Conservation (phyloP, 495 filamentous ascomycete genomes). For the Penicillium psychrofluorescens region DNA sequence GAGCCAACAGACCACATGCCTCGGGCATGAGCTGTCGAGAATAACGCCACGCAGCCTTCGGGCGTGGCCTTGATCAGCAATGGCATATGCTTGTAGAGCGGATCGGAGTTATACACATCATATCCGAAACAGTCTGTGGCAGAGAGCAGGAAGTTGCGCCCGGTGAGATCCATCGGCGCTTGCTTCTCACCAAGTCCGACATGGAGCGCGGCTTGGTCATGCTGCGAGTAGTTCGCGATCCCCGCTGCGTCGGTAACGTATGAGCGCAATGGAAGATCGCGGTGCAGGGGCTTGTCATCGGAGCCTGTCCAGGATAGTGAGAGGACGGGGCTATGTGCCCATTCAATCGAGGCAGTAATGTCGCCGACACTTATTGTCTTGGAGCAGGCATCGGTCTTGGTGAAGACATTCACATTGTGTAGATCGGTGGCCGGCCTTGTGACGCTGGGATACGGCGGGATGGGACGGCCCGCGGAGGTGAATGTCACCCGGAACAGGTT, state of each 20-base stretch:
- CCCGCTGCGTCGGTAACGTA: conserved; percentile 53
- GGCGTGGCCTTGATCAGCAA: conserved; percentile 57
- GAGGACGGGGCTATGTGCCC: conserved; percentile 48
- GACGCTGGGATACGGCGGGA: conserved; percentile 55
- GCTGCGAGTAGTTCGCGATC: conserved; percentile 52
- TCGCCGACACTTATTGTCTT: conserved; percentile 41
- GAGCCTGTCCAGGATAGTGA: conserved; percentile 44
- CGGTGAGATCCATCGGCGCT: conserved; percentile 63
- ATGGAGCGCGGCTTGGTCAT: conserved; percentile 51
- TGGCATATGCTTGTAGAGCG: conserved; percentile 67
- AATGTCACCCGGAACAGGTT: conserved; percentile 62
- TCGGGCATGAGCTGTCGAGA: conserved; percentile 55
- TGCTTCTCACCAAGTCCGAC: conserved; percentile 64
- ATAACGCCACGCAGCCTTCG: conserved; percentile 54
- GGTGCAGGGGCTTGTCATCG: conserved; percentile 39
- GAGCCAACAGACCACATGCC: conserved; percentile 61
- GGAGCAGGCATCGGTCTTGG: conserved; percentile 16
- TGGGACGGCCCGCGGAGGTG: conserved; percentile 46
- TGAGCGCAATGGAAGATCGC: conserved; percentile 53
- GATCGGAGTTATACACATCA: conserved; percentile 61
- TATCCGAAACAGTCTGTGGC: conserved; percentile 66
- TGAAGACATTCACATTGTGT: conserved; percentile 14
- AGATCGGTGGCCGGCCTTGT: conserved; percentile 34
- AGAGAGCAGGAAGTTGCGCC: conserved; percentile 55
- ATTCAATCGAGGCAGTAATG: conserved; percentile 46